A percentile compares a stretch with the other conserved stretches of the same genome.
Evolutionary conservation across 306 rosid species (phyloP).

Genomic region (Macrotyloma uniflorum): DNA sequence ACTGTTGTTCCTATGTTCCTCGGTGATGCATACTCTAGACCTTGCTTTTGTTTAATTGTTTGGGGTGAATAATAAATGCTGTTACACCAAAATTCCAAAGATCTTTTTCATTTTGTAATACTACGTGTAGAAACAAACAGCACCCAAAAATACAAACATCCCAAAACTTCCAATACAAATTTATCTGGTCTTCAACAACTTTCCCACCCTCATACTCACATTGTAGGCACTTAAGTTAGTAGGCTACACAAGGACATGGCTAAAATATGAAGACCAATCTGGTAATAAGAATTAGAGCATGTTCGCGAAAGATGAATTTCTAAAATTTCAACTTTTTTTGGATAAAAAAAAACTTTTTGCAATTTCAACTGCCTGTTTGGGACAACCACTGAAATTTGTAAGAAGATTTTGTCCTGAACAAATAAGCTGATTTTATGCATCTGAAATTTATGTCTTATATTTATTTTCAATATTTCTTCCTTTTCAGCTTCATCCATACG

Average conservation of each 20-base stretch:
- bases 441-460: too few species aligned
- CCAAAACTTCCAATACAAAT: conserved; percentile 18
- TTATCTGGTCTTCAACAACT: conserved; percentile 2
- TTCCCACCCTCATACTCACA: conserved; percentile 20
- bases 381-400: too few species aligned
- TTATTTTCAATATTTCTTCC: too few species aligned
- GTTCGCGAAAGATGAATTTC: too few species aligned
- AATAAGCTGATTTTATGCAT: too few species aligned
- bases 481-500: too few species aligned
- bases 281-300: not conserved
- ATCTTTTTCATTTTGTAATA: not conserved
- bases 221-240: not conserved
- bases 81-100: conserved; percentile 17
- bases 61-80: conserved; percentile 3
- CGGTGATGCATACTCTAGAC: conserved; percentile 8
- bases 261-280: conserved; percentile 1
- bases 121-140: conserved; percentile 20
- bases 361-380: too few species aligned
- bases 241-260: not conserved
- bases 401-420: too few species aligned
- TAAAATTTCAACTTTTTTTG: too few species aligned
- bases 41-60: not conserved
- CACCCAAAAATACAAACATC: not conserved
- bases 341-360: too few species aligned
- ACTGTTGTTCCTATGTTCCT: not conserved